A percentile compares a stretch with the other conserved stretches of the same genome.
Conservation (phyloP, 768 basidiomycete species). For the Lactarius evosmus region DNA sequence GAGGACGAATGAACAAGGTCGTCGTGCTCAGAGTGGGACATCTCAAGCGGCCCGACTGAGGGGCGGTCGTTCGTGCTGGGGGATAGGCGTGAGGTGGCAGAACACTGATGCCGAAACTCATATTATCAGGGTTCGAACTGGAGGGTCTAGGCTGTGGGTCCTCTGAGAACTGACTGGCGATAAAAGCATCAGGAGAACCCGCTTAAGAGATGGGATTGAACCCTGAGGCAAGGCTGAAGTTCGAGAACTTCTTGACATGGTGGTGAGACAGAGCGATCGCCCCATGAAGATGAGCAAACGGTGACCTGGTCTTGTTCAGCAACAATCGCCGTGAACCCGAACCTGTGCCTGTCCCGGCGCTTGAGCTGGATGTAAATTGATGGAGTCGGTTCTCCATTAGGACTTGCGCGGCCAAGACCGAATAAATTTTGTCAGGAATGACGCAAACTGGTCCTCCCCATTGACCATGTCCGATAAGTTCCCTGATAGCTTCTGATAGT, state of each 20-base stretch:
- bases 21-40: slow-evolving; percentile 3
- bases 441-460: neutral
- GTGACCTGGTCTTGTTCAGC: neutral
- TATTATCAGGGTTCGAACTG: neutral
- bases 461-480: neutral
- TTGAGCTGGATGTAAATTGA: neutral
- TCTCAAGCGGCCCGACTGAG: neutral
- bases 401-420: slow-evolving; percentile 1
- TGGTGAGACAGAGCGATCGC: slow-evolving; percentile 5
- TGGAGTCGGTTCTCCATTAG: neutral
- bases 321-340: neutral
- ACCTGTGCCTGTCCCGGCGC: slow-evolving; percentile 1
- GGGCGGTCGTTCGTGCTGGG: neutral
- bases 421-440: neutral
- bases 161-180: neutral
- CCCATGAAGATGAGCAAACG: neutral
- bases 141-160: neutral
- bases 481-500: neutral
- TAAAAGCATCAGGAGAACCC: neutral
- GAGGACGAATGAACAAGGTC: neutral
- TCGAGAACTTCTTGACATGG: neutral
- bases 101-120: neutral
- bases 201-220: neutral
- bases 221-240: neutral
- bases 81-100: neutral